Evolutionary conservation across 768 basidiomycete species (phyloP), one percentile per base, ranked within the genome.

Genomic region (Podaxis sp.): DNA sequence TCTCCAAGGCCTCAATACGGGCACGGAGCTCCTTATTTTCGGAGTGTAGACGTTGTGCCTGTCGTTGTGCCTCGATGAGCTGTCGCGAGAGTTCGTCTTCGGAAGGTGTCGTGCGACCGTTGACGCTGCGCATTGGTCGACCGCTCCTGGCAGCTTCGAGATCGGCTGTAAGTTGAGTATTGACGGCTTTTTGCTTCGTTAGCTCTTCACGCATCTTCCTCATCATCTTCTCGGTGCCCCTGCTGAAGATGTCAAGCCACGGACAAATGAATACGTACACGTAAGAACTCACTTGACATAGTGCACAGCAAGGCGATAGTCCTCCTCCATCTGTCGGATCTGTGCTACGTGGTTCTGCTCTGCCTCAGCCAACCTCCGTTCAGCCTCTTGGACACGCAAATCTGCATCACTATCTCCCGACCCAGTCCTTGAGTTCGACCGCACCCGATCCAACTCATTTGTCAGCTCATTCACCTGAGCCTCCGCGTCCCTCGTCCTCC

Each of bases 161-260:
- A 68, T 98, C 93, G n/a, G 83, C 75, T 72, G 98, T 94, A 28
- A 99, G 85, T 61, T 82, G 79, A 49, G 87, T 79, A 70, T 95
- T 96, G 50, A 87, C 75, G 52, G 81, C 81, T 78, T 97, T 98
- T 76, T 96, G 93, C 77, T 91, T 96, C 66, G 85, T 90, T 62
- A 98, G 78, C 71, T 99, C 97, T 61, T 96, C 96, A 75, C 95
- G 93, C 89, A 98, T 93, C 68, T 90, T 87, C 67, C 95, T 87
- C 81, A 98, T 91, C 87, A 99, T 95, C 78, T 96, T 97, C 76
- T 99, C 97, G 1, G 96, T 98, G 50, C 94, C 94, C 83, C 93
- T 95, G 71, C 24, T 63, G 65, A 37, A 66, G 30, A 28, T 63
- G 60, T 69, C 36, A 70, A 60, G 56, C 22, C 26, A 8, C 22